phyloP scores from a whole-genome alignment of 1,284 basidiomycete genomes.

The Amylostereum areolatum region DNA sequence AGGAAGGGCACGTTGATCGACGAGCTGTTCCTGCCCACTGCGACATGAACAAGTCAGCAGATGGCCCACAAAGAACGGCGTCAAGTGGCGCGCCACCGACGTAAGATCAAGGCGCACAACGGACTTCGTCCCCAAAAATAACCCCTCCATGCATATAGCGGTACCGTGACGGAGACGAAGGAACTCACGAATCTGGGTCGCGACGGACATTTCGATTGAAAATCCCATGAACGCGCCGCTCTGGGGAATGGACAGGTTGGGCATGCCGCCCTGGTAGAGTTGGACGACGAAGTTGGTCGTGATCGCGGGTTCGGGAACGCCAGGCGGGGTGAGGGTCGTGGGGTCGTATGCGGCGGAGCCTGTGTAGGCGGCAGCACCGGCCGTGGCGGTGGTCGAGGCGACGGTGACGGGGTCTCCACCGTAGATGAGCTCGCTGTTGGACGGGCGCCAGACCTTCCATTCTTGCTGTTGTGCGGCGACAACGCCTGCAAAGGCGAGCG shows the following conservation, averaged over 20 bases:
- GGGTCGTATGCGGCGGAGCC: conserved; percentile 16
- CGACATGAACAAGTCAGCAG: neutral
- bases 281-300: conserved; percentile 20
- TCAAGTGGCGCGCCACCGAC: conserved; percentile 51
- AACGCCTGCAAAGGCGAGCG: no score
- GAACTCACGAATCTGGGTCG: conserved; percentile 48
- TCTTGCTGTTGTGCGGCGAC: neutral
- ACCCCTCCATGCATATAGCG: neutral
- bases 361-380: neutral
- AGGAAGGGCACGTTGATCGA: conserved; percentile 58
- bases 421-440: neutral
- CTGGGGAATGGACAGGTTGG: conserved; percentile 45
- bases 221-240: conserved; percentile 64
- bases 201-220: conserved; percentile 69
- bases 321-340: conserved; percentile 14
- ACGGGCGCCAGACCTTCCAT: neutral
- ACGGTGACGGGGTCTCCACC: neutral
- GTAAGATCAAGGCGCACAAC: neutral
- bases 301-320: conserved; percentile 14
- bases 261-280: conserved; percentile 20
- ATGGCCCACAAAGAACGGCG: conserved; percentile 12
- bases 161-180: neutral
- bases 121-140: neutral
- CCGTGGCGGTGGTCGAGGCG: neutral
- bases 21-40: conserved; percentile 23